Conservation (phyloP, 2,329 filamentous ascomycete species). For the Lasiodiplodia sp. region DNA sequence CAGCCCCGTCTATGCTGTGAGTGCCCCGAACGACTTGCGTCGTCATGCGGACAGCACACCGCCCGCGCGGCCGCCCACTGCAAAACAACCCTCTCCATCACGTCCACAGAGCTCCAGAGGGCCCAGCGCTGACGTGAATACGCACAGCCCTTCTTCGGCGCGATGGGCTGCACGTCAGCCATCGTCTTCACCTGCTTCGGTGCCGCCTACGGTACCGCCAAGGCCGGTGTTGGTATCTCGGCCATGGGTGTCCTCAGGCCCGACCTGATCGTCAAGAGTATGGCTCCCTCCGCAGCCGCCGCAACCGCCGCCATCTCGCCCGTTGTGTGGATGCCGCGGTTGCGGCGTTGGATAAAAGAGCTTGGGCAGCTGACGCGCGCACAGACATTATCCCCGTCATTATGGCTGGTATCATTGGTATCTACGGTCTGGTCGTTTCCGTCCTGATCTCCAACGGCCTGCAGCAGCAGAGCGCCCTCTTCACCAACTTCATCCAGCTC, state of each 20-base stretch:
- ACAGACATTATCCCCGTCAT: slow-evolving; percentile 98
- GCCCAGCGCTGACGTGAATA: slow-evolving; percentile 36
- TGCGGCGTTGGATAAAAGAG: not conserved
- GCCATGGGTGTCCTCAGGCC: slow-evolving; percentile 98
- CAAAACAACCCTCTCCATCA: slow-evolving; percentile 13
- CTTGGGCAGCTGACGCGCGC: slow-evolving; percentile 30
- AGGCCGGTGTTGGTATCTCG: slow-evolving; percentile 98
- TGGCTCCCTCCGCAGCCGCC: slow-evolving; percentile 48
- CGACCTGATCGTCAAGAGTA: slow-evolving; percentile 99
- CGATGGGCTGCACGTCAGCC: slow-evolving; percentile 93
- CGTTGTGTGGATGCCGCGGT: slow-evolving; percentile 30
- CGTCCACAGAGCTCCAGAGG: slow-evolving; percentile 1
- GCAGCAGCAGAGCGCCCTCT: slow-evolving; percentile 55
- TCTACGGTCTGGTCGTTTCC: slow-evolving; percentile 70
- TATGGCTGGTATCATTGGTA: slow-evolving; percentile 99
- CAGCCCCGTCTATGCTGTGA: slow-evolving; percentile 98
- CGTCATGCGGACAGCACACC: slow-evolving; percentile 32
- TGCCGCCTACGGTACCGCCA: slow-evolving; percentile 97
- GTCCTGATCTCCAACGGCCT: slow-evolving; percentile 63
- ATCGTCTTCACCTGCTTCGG: slow-evolving; percentile 97
- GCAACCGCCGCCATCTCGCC: slow-evolving; percentile 31
- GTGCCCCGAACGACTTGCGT: slow-evolving; percentile 55
- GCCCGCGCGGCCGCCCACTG: slow-evolving; percentile 20
- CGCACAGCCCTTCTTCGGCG: slow-evolving; percentile 86
- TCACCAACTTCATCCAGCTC: slow-evolving; percentile 61